These are phyloP conservation scores for Fusarium compactum DNA, from an alignment of 2,329 filamentous ascomycete genomes.

Conservation along the genomic window DNA sequence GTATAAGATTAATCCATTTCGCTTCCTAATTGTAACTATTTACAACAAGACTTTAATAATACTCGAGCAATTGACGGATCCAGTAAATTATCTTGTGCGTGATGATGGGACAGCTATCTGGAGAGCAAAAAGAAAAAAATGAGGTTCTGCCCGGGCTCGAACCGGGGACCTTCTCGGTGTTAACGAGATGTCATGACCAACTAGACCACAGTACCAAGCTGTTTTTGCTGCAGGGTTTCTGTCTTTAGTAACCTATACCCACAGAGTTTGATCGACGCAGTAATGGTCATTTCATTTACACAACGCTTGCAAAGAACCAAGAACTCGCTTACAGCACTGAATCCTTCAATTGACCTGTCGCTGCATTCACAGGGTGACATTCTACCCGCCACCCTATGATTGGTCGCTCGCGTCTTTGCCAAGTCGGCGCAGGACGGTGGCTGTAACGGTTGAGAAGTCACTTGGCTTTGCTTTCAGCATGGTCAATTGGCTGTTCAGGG, in stretches of 20 bases:
- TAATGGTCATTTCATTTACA: too few species aligned
- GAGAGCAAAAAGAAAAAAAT: not conserved
- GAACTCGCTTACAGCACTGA: not conserved
- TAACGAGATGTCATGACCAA: not conserved
- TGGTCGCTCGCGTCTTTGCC: not conserved
- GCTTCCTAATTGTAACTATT: too few species aligned
- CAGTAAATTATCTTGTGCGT: too few species aligned
- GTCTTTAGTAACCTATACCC: too few species aligned
- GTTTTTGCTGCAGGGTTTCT: not conserved
- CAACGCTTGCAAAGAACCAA: not conserved
- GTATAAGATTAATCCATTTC: too few species aligned
- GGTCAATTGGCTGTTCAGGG: not conserved
- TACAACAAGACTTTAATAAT: accelerated
- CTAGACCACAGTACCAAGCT: not conserved
- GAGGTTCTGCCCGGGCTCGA: not conserved
- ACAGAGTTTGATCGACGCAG: too few species aligned
- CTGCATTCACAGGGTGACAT: not conserved
- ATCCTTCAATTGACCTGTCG: not conserved
- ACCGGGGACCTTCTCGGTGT: not conserved
- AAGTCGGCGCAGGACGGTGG: not conserved
- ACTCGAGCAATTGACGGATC: too few species aligned
- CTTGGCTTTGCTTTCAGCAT: not conserved
- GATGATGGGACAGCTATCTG: too few species aligned
- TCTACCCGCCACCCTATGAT: not conserved
- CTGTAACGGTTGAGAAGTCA: not conserved